phyloP scores from a whole-genome alignment of 2,329 filamentous ascomycete species.

The Alternaria triticimaculans region DNA sequence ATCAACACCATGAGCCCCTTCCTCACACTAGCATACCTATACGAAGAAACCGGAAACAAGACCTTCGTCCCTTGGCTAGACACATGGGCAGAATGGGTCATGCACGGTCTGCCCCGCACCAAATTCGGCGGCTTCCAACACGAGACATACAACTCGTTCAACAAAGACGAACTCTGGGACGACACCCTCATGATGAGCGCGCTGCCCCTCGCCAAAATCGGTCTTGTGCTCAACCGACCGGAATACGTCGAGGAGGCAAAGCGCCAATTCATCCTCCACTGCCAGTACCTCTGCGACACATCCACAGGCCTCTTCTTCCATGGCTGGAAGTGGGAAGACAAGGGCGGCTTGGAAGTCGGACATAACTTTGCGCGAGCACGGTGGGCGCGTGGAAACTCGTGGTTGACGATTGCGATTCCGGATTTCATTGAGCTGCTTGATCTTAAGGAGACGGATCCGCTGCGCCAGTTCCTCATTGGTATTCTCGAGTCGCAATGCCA shows the following conservation, averaged over 20 bases:
- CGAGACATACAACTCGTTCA: conserved; percentile 73
- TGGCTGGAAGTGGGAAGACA: conserved; percentile 78
- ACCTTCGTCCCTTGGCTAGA: conserved; percentile 80
- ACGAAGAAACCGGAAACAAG: conserved; percentile 73
- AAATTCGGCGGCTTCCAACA: conserved; percentile 77
- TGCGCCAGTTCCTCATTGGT: conserved; percentile 65
- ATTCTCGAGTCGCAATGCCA: conserved; percentile 73
- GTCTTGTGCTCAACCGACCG: conserved; percentile 70
- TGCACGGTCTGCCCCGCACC: conserved; percentile 76
- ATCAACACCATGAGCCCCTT: conserved; percentile 86
- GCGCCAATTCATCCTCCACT: conserved; percentile 76
- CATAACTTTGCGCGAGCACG: conserved; percentile 64
- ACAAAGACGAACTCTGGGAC: conserved; percentile 81
- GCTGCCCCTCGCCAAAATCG: conserved; percentile 80
- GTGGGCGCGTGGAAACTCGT: conserved; percentile 70
- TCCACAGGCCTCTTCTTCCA: conserved; percentile 79
- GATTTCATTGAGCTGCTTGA: conserved; percentile 79
- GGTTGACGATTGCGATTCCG: conserved; percentile 83
- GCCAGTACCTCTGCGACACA: conserved; percentile 79
- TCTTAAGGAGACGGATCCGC: conserved; percentile 64
- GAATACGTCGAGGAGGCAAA: conserved; percentile 81
- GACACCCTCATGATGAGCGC: conserved; percentile 91
- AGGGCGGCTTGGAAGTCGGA: conserved; percentile 56
- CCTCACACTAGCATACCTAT: conserved; percentile 77
- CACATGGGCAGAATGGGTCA: conserved; percentile 82